Conservation (phyloP, 2,329 filamentous ascomycete species). For the Pseudogymnoascus sp. region DNA sequence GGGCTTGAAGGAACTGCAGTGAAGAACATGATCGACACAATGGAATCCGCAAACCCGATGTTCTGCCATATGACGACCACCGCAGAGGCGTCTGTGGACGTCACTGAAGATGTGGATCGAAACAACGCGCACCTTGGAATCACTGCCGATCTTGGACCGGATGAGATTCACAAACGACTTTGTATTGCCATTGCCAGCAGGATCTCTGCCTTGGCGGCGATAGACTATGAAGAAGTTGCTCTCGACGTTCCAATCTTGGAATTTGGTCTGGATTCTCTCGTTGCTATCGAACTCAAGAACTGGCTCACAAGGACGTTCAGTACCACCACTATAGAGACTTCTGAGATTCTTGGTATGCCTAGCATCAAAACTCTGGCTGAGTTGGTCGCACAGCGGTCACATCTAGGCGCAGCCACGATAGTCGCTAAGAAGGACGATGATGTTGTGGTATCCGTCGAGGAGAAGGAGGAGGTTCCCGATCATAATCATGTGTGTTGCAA, state of each 20-base stretch:
- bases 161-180: neutral
- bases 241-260: constrained; percentile 3
- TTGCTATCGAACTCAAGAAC: constrained; percentile 15
- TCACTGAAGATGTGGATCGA: constrained; percentile 10
- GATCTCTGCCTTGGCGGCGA: constrained; percentile 10
- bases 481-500: constrained; percentile 4
- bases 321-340: constrained; percentile 22
- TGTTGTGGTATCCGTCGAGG: neutral
- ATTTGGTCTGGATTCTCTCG: constrained; percentile 17
- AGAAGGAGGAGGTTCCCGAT: constrained; percentile 6
- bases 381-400: constrained; percentile 22
- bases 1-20: constrained; percentile 20
- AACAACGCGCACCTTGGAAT: neutral
- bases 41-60: constrained; percentile 16
- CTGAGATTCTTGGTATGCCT: constrained; percentile 22
- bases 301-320: constrained; percentile 19
- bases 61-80: constrained; percentile 15
- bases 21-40: constrained; percentile 14
- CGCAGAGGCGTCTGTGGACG: constrained; percentile 1
- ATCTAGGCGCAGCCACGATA: constrained; percentile 12
- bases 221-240: constrained; percentile 11
- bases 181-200: constrained; percentile 4
- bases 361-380: constrained; percentile 23
- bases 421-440: neutral
- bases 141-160: neutral